A percentile compares a stretch with the other conserved stretches of the same genome.
These are phyloP conservation scores for Tillandsia leiboldiana DNA, from an alignment of 176 grass and related monocot species.

Conservation along the genomic window DNA sequence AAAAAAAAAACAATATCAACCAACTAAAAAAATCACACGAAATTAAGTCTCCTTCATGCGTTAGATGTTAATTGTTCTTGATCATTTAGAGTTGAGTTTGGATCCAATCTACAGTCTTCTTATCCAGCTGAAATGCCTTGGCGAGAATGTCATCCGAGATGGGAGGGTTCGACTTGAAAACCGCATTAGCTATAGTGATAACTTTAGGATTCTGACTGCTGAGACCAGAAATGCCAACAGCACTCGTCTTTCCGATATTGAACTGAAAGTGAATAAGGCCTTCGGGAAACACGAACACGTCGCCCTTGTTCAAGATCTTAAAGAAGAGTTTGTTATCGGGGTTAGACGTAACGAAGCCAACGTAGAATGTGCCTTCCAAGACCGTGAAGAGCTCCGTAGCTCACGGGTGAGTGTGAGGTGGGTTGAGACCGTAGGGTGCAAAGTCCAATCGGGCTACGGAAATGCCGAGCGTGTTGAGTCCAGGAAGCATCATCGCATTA, in stretches of 20 bases:
- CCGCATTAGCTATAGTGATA: conserved; percentile 11
- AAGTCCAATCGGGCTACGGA: conserved; percentile 56
- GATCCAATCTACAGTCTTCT: conserved; percentile 19
- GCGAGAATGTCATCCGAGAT: conserved; percentile 24
- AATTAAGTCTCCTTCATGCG: too few relatives aligned
- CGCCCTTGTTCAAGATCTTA: conserved; percentile 31
- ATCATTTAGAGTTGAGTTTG: conserved; percentile 8
- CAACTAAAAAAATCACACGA: too few relatives aligned
- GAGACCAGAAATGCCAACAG: conserved; percentile 22
- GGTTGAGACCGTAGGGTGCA: conserved; percentile 46
- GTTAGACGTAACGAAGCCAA: conserved; percentile 43
- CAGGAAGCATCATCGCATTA: conserved; percentile 25
- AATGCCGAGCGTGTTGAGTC: conserved; percentile 72
- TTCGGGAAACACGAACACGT: conserved; percentile 35
- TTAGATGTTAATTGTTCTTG: too few relatives aligned
- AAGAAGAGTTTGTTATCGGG: conserved; percentile 47
- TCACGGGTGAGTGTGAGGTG: conserved; percentile 54
- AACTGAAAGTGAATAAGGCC: conserved; percentile 39
- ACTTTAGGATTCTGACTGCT: conserved; percentile 34
- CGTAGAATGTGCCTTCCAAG: conserved; percentile 34
- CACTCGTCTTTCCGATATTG: conserved; percentile 4
- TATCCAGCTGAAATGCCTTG: conserved; percentile 34
- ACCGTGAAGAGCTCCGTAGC: conserved; percentile 48
- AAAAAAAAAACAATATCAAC: too few relatives aligned
- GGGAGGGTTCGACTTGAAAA: conserved; percentile 19